Conservation (phyloP, 257 asterid genomes). For the Vinca minor region DNA sequence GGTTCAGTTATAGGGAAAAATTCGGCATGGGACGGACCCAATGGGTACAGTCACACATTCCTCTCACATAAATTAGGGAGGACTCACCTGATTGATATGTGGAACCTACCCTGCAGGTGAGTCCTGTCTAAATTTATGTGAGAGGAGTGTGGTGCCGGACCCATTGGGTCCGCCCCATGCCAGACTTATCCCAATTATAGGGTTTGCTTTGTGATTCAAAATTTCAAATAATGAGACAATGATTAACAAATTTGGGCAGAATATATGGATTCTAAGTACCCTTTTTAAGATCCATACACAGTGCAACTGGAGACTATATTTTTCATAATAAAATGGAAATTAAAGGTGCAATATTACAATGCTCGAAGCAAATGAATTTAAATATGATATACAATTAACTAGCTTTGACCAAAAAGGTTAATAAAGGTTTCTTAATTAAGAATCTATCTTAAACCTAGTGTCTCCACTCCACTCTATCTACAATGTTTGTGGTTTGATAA, state of each 20-base stretch:
- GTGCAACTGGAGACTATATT: not conserved
- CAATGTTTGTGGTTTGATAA: not conserved
- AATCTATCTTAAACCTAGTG: not conserved
- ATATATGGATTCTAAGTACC: not conserved
- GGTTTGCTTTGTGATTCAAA: not conserved
- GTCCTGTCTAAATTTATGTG: no score
- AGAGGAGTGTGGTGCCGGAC: no score
- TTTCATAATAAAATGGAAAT: not conserved
- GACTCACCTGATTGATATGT: no score
- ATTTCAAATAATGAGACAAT: conserved; percentile 9
- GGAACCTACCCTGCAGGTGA: no score
- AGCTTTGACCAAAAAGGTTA: not conserved
- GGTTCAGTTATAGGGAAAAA: no score
- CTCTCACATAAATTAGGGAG: no score
- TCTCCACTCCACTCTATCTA: not conserved
- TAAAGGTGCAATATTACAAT: conserved; percentile 1
- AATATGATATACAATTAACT: no score
- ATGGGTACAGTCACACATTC: no score
- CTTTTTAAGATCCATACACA: conserved; percentile 1
- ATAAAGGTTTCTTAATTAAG: not conserved
- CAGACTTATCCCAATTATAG: no score
- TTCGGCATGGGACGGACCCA: no score
- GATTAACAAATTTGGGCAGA: conserved; percentile 6
- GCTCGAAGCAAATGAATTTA: not conserved
- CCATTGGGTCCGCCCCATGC: no score